These are phyloP conservation scores for Mucor lusitanicus DNA, from an alignment of 371 early-diverging fungal genomes.

Conservation along the genomic window DNA sequence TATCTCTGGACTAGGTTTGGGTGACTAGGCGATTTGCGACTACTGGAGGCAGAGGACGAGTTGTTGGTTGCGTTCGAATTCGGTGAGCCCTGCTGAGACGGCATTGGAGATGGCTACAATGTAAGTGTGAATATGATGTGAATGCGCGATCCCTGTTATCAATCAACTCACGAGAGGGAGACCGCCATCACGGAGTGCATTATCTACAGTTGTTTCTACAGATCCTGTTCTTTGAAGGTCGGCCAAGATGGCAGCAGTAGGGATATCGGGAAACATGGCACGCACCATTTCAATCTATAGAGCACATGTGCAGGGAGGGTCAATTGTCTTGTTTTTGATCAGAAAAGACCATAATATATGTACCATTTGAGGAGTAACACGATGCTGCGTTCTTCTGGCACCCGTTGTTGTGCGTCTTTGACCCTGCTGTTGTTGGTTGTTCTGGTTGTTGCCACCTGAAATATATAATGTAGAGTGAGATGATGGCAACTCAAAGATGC, in stretches of 20 bases:
- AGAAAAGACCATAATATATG: background rate
- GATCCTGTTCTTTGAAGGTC: constrained; percentile 88
- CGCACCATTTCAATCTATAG: constrained; percentile 72
- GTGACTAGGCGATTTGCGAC: constrained; percentile 35
- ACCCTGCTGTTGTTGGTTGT: constrained; percentile 33
- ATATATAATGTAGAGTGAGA: too few relatives aligned
- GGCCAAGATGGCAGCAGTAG: constrained; percentile 78
- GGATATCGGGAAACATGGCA: constrained; percentile 87
- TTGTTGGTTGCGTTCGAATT: background rate
- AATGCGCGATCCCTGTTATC: background rate
- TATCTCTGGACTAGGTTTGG: constrained; percentile 55
- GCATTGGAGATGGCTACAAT: constrained; percentile 28
- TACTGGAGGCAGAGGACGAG: background rate
- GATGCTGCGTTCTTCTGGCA: constrained; percentile 44
- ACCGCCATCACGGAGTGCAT: constrained; percentile 78
- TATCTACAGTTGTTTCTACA: constrained; percentile 86
- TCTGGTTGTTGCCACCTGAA: constrained; percentile 26
- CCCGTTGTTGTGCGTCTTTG: constrained; percentile 38
- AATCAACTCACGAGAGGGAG: constrained; percentile 64
- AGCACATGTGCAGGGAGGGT: background rate
- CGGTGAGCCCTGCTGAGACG: constrained; percentile 20
- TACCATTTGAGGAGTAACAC: constrained; percentile 68
- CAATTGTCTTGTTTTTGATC: background rate
- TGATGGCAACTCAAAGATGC: background rate
- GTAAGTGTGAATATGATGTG: background rate